A percentile compares a stretch with the other conserved stretches of the same genome.
phyloP scores from a whole-genome alignment of 108 stramenopile species.

The Epipyxis sp. region DNA sequence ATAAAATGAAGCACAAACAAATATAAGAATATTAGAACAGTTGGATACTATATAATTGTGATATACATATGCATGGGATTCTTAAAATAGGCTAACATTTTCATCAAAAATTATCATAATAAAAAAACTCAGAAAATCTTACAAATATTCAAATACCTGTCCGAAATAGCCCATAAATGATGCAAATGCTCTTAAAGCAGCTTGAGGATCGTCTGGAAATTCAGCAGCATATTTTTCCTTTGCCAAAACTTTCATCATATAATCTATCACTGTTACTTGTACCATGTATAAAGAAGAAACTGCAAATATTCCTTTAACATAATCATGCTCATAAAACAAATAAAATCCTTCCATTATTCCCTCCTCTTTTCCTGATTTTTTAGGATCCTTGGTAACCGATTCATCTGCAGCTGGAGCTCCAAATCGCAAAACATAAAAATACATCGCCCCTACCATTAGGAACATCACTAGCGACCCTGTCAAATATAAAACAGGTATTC shows the following conservation, averaged over 20 bases:
- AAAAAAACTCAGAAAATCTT: no score
- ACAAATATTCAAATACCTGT: no score
- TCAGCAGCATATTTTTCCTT: slow-evolving; percentile 72
- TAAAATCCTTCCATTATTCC: slow-evolving; percentile 85
- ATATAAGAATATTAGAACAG: not conserved
- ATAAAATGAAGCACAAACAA: no score
- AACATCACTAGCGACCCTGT: slow-evolving; percentile 76
- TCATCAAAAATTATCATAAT: no score
- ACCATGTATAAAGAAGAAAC: slow-evolving; percentile 96
- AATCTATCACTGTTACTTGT: slow-evolving; percentile 94
- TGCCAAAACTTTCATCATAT: slow-evolving; percentile 91
- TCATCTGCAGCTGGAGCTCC: slow-evolving; percentile 52
- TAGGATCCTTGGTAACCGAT: slow-evolving; percentile 58
- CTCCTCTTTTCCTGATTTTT: slow-evolving; percentile 63
- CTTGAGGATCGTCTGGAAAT: slow-evolving; percentile 64
- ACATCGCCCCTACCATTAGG: slow-evolving; percentile 83
- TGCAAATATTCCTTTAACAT: slow-evolving; percentile 94
- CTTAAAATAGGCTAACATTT: no score
- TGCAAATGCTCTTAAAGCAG: slow-evolving; percentile 59
- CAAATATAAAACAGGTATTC: slow-evolving; percentile 70
- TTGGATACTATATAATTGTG: no score
- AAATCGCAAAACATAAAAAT: slow-evolving; percentile 72
- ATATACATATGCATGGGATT: no score
- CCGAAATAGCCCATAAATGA: slow-evolving; percentile 94
- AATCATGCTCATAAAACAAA: slow-evolving; percentile 83